phyloP scores from a whole-genome alignment of 805 yeast genomes.

The Ogataea pini region DNA sequence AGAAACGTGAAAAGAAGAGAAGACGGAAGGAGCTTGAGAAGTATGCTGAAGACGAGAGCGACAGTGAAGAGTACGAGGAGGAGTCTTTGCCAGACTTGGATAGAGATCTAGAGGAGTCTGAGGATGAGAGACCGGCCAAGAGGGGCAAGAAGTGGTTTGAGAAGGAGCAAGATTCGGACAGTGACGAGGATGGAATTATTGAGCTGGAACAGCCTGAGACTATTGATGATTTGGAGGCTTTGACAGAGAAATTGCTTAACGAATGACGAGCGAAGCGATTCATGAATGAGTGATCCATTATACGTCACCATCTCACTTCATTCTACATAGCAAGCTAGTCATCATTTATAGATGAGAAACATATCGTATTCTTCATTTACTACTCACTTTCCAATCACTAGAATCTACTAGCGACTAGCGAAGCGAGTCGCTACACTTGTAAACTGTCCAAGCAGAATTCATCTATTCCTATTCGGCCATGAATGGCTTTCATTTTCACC shows the following conservation, averaged over 20 bases:
- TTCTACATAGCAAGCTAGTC: too few species aligned
- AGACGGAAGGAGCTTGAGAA: slow-evolving; percentile 80
- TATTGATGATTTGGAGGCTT: slow-evolving; percentile 89
- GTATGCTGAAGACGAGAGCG: slow-evolving; percentile 39
- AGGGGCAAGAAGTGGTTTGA: slow-evolving; percentile 54
- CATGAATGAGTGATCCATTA: too few species aligned
- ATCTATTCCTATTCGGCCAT: too few species aligned
- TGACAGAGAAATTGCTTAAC: slow-evolving; percentile 52
- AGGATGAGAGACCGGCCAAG: slow-evolving; percentile 32
- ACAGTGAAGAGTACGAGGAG: slow-evolving; percentile 32
- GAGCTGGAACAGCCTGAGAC: slow-evolving; percentile 90
- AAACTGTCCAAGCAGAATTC: too few species aligned
- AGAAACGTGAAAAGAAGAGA: slow-evolving; percentile 85
- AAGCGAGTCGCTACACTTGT: too few species aligned
- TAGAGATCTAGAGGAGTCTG: slow-evolving; percentile 34
- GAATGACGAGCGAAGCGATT: neutral
- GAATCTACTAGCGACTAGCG: too few species aligned
- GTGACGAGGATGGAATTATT: slow-evolving; percentile 41
- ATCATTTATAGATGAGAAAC: too few species aligned
- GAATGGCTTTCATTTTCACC: too few species aligned
- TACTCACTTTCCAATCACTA: too few species aligned
- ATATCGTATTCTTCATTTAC: too few species aligned
- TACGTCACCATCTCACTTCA: too few species aligned
- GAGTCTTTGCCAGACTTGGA: slow-evolving; percentile 25
- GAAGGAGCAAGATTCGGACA: slow-evolving; percentile 33